A percentile compares a stretch with the other conserved stretches of the same genome.
Evolutionary conservation across 148 eudicot genomes (phyloP).

Genomic region (Pouteria glomerata): DNA sequence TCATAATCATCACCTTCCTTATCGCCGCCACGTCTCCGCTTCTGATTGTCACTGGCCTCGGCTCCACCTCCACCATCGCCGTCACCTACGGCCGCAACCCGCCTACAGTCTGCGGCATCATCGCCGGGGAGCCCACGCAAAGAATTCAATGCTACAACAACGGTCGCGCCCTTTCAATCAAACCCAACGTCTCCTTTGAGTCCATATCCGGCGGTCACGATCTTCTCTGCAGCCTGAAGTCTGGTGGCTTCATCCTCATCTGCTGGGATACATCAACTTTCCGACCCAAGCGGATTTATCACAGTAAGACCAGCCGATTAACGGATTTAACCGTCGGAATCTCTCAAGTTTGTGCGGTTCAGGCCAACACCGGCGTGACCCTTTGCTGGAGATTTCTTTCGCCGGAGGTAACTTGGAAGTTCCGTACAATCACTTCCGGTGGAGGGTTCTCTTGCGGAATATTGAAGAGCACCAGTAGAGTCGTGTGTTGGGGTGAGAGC

Average conservation of each 20-base stretch:
- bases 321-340: slow-evolving; percentile 30
- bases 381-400: slow-evolving; percentile 37
- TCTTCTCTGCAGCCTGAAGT: slow-evolving; percentile 38
- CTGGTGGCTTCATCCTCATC: slow-evolving; percentile 36
- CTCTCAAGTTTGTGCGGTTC: slow-evolving; percentile 43
- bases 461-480: slow-evolving; percentile 23
- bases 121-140: slow-evolving; percentile 38
- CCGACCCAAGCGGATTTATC: slow-evolving; percentile 19
- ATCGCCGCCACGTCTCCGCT: slow-evolving; percentile 12
- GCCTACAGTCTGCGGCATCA: slow-evolving; percentile 41
- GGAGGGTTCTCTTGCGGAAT: slow-evolving; percentile 53
- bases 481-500: slow-evolving; percentile 49
- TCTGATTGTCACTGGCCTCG: slow-evolving; percentile 25
- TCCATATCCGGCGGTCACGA: slow-evolving; percentile 43
- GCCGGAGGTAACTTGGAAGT: slow-evolving; percentile 17
- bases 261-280: slow-evolving; percentile 45
- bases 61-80: slow-evolving; percentile 41
- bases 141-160: slow-evolving; percentile 35
- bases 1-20: slow-evolving; percentile 9
- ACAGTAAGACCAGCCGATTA: slow-evolving; percentile 16
- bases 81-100: slow-evolving; percentile 20
- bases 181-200: slow-evolving; percentile 33
- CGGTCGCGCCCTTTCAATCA: slow-evolving; percentile 19
- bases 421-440: slow-evolving; percentile 39
- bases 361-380: slow-evolving; percentile 18